Base-by-base conservation (phyloP, 208 protist genomes). In the Vickermania ingenoplastis region DNA sequence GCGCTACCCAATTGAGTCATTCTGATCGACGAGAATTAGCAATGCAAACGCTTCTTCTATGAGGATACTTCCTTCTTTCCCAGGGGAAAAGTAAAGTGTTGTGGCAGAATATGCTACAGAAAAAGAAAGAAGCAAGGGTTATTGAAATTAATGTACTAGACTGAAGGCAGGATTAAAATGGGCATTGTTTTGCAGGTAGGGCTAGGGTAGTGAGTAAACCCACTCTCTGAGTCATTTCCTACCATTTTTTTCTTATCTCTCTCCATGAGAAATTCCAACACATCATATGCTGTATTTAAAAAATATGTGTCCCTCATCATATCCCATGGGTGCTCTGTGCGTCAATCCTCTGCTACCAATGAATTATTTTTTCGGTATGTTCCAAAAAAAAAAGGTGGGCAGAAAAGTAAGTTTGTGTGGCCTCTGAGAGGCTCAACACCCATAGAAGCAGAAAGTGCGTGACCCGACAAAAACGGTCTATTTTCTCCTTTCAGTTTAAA, bases 1-100 rank as follows among this genome's bases (percentile, higher is more conserved):
- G 88, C 88, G 29, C 69, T 71, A 49, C 79, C 70, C 21, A 89
- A 68, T 49, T 91, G 84, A 23, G 86, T 89, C 86, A 93, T 93
- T 1, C 17, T 61, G 63, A n/a, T 45, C n/a, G n/a, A n/a, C n/a
- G n/a, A n/a, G n/a, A n/a, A n/a, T n/a, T n/a, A n/a, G n/a, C n/a
- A 22, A 54, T 54, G 5, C 7, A 48, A 48, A 48, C 36, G 36
- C 36, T n/a, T n/a, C 17, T 7, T 17, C 17, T 7, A 7, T 48
- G n/a, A n/a, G n/a, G n/a, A n/a, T n/a, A n/a, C n/a, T n/a, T n/a
- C n/a, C n/a, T n/a, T n/a, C n/a, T n/a, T n/a, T n/a, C n/a, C n/a
- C n/a, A n/a, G n/a, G n/a, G 36, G 21, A 55, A 55, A 26, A 27
- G 13, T 55, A 22, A 55, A 11, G 13, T 25, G 7, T 7, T 25